phyloP scores from a whole-genome alignment of 2,329 filamentous ascomycete species.

The Sclerotinia sclerotiorum region DNA sequence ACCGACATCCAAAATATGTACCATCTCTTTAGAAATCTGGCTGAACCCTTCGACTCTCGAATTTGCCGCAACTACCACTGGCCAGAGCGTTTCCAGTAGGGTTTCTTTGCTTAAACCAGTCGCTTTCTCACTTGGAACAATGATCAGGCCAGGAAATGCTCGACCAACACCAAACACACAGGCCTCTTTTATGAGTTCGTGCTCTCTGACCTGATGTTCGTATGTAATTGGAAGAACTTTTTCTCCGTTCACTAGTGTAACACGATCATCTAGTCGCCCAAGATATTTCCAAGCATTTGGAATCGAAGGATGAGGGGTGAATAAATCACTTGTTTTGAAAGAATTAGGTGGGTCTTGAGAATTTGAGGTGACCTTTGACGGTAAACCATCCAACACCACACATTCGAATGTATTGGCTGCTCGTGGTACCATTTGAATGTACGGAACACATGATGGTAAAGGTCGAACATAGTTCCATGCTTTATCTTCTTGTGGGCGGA shows the following conservation, averaged over 20 bases:
- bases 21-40: conserved; percentile 52
- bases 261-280: conserved; percentile 47
- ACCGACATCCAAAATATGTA: conserved; percentile 49
- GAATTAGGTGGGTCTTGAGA: conserved; percentile 45
- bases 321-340: conserved; percentile 49
- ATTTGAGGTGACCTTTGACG: conserved; percentile 45
- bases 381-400: conserved; percentile 43
- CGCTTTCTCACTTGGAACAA: conserved; percentile 51
- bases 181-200: conserved; percentile 55
- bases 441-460: conserved; percentile 22
- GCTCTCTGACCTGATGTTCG: conserved; percentile 55
- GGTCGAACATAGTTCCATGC: conserved; percentile 61
- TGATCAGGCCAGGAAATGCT: conserved; percentile 52
- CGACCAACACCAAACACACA: conserved; percentile 57
- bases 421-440: conserved; percentile 26
- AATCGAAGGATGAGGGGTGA: conserved; percentile 45
- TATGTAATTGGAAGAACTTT: conserved; percentile 49
- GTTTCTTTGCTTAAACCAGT: conserved; percentile 45
- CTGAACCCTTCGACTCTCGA: conserved; percentile 52
- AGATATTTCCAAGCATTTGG: conserved; percentile 49
- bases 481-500: conserved; percentile 51
- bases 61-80: conserved; percentile 54
- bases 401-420: conserved; percentile 26
- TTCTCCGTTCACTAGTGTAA: conserved; percentile 51
- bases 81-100: conserved; percentile 51